A percentile compares a stretch with the other conserved stretches of the same genome.
Conservation (phyloP, 164 flowering plant species). For the Nelumbo lutea region DNA sequence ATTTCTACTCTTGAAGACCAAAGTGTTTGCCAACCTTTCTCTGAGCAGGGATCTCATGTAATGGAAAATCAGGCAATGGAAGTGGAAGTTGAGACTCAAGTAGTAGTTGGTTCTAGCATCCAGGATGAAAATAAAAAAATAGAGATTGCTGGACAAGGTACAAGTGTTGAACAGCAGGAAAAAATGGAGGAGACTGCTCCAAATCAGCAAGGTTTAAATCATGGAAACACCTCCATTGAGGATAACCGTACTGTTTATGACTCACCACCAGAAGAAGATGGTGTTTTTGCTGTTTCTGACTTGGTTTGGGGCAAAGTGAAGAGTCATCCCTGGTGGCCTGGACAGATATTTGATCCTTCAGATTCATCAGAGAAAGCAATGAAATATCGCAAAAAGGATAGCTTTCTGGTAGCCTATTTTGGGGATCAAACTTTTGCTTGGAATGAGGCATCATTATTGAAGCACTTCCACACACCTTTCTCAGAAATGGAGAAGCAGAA, state of each 20-base stretch:
- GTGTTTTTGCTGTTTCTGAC: constrained; percentile 40
- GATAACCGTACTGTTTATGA: constrained; percentile 3
- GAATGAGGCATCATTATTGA: constrained; percentile 57
- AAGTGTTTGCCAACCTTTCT: neutral
- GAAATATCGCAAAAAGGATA: constrained; percentile 42
- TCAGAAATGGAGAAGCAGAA: constrained; percentile 58
- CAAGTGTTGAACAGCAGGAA: neutral
- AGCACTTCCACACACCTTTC: constrained; percentile 55
- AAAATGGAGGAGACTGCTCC: no score
- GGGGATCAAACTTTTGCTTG: constrained; percentile 87
- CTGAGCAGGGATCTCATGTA: constrained; percentile 1
- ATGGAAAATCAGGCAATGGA: constrained; percentile 1
- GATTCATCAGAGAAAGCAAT: constrained; percentile 55
- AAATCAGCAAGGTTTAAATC: neutral
- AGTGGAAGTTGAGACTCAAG: neutral
- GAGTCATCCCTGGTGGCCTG: constrained; percentile 99
- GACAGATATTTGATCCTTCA: constrained; percentile 63
- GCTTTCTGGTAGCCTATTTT: constrained; percentile 61
- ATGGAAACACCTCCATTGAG: neutral
- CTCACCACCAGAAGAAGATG: constrained; percentile 21
- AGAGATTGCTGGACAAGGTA: neutral
- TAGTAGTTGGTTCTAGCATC: neutral
- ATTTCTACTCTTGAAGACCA: neutral
- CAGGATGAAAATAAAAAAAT: neutral
- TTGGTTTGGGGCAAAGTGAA: constrained; percentile 88